A percentile compares a stretch with the other conserved stretches of the same genome.
Evolutionary conservation across 2,329 filamentous ascomycete genomes (phyloP).

Genomic region (Sporothrix schenckii): DNA sequence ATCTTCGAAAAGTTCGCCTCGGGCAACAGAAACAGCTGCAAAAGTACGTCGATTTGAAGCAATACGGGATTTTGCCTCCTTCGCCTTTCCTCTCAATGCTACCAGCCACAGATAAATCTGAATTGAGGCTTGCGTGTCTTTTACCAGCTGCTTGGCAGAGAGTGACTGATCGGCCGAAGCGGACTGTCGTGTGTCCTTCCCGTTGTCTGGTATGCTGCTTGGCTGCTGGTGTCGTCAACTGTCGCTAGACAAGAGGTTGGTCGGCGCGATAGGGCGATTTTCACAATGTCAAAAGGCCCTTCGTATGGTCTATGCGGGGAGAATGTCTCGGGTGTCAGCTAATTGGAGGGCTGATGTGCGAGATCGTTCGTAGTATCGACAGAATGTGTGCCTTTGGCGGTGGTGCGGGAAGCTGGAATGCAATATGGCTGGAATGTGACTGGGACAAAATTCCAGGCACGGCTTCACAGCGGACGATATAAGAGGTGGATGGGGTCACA

Average conservation of each 20-base stretch:
- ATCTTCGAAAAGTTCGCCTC: slow-evolving; percentile 1
- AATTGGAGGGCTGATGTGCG: slow-evolving; percentile 11
- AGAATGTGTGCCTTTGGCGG: not conserved
- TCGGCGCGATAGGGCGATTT: not conserved
- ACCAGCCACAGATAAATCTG: slow-evolving; percentile 27
- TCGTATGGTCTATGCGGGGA: not conserved
- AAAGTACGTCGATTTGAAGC: not conserved
- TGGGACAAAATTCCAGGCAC: slow-evolving; percentile 22
- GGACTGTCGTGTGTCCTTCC: not conserved
- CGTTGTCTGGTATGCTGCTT: slow-evolving; percentile 14
- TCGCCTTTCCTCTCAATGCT: slow-evolving; percentile 26
- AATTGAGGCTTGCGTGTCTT: slow-evolving; percentile 12
- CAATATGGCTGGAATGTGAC: slow-evolving; percentile 24
- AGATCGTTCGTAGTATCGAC: slow-evolving; percentile 8
- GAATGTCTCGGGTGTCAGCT: slow-evolving; percentile 19
- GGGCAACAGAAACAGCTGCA: not conserved
- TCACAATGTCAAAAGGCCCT: not conserved
- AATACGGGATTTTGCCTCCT: not conserved
- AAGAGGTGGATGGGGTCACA: not conserved
- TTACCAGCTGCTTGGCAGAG: slow-evolving; percentile 1
- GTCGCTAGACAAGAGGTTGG: slow-evolving; percentile 7
- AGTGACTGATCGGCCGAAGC: not conserved
- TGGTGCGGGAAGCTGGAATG: slow-evolving; percentile 23
- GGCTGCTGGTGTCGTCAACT: not conserved
- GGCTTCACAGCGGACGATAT: not conserved